Conservation (phyloP, 2,329 filamentous ascomycete species). For the Trichoderma citrinoviride region DNA sequence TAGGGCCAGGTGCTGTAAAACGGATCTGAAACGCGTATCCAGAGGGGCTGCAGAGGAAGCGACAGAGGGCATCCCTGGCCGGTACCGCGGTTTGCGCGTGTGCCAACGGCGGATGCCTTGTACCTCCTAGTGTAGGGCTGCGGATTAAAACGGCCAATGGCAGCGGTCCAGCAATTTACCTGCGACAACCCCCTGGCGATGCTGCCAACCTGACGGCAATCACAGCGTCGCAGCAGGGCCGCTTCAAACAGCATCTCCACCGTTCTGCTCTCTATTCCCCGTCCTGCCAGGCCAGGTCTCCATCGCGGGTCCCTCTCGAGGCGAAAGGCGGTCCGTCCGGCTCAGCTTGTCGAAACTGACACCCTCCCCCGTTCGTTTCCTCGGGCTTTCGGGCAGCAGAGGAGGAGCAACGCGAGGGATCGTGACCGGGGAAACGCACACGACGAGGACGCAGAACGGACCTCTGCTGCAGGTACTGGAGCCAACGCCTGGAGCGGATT, state of each 20-base stretch:
- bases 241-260: conserved; percentile 16
- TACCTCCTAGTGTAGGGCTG: conserved; percentile 16
- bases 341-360: background rate
- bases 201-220: background rate
- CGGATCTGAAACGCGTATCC: conserved; percentile 18
- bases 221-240: conserved; percentile 11
- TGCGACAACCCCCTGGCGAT: background rate
- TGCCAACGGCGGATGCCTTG: background rate
- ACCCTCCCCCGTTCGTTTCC: background rate
- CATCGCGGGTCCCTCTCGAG: conserved; percentile 12
- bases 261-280: background rate
- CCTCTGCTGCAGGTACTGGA: too few relatives aligned
- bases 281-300: background rate
- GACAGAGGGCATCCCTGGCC: background rate
- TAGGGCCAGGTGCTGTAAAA: conserved; percentile 3
- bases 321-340: background rate
- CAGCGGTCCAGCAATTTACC: background rate
- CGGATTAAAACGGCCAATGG: background rate
- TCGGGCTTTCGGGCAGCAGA: background rate
- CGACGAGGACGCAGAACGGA: background rate
- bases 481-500: conserved; percentile 8
- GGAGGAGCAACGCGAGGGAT: too few relatives aligned
- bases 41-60: background rate
- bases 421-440: background rate
- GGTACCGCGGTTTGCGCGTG: background rate